These are phyloP conservation scores for Lipomyces lipofer DNA, from an alignment of 805 yeast genomes.

Conservation along the genomic window DNA sequence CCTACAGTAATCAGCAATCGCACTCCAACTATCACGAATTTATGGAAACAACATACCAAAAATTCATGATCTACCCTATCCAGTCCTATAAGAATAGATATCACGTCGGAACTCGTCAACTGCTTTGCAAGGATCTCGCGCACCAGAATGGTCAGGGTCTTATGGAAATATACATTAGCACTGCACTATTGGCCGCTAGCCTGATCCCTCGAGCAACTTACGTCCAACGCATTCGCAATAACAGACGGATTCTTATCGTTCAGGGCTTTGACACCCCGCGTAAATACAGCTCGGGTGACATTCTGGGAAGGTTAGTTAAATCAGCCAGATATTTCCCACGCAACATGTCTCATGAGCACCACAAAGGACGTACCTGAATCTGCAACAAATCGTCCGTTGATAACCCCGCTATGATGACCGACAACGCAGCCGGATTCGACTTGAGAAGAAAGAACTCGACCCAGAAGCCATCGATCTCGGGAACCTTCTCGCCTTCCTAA, in stretches of 20 bases:
- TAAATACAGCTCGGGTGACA: constrained; percentile 31
- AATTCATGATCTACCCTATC: constrained; percentile 37
- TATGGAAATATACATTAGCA: constrained; percentile 2
- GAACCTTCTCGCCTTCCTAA: constrained; percentile 21
- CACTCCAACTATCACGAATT: neutral
- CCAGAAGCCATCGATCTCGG: constrained; percentile 39
- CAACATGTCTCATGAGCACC: neutral
- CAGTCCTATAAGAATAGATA: constrained; percentile 41
- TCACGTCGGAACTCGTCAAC: constrained; percentile 38
- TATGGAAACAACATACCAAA: constrained; percentile 1
- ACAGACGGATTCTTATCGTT: constrained; percentile 20
- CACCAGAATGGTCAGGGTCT: constrained; percentile 35
- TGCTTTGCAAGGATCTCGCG: constrained; percentile 36
- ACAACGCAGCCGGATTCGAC: constrained; percentile 28
- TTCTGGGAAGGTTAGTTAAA: constrained; percentile 2
- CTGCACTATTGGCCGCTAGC: neutral
- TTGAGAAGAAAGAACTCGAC: constrained; percentile 40
- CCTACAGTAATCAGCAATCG: constrained; percentile 35
- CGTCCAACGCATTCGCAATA: constrained; percentile 24
- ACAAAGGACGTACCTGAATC: constrained; percentile 18
- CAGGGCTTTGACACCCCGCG: constrained; percentile 32
- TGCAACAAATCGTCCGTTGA: constrained; percentile 26
- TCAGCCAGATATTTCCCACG: too few species aligned
- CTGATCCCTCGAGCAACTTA: constrained; percentile 11
- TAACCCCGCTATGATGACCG: constrained; percentile 20